Percentiles rank a stretch among this genome's conserved stretches.
Conservation (phyloP, 208 protist species). For the Crithidia brevicula region DNA sequence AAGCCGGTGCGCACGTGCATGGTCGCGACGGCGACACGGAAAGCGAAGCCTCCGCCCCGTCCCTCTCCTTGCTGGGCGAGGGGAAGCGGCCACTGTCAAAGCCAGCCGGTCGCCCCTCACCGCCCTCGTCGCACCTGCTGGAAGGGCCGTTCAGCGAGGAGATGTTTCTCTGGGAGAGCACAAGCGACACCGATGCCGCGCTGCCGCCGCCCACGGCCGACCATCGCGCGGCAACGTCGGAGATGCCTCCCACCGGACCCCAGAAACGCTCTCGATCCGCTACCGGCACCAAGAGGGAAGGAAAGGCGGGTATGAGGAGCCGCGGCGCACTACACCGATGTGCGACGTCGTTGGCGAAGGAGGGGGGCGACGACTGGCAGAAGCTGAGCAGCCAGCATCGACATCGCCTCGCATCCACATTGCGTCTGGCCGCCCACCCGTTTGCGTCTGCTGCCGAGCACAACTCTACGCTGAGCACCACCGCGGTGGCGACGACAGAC, state of each 20-base stretch:
- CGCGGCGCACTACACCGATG: no score
- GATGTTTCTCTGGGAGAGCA: constrained; percentile 7
- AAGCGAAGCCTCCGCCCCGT: background rate
- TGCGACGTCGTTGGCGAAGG: background rate
- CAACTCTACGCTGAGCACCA: background rate
- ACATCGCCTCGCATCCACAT: constrained; percentile 6
- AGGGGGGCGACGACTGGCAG: constrained; percentile 9
- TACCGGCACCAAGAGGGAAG: background rate
- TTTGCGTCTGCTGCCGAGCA: background rate
- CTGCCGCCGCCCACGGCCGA: no score
- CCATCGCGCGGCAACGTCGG: no score
- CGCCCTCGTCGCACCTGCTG: background rate
- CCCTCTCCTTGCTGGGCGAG: background rate
- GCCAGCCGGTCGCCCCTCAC: no score
- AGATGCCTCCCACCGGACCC: background rate
- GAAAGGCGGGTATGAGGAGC: background rate
- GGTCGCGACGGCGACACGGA: background rate
- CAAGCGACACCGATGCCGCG: background rate
- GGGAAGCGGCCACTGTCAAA: background rate
- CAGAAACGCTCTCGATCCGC: background rate
- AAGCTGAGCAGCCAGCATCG: constrained; percentile 19
- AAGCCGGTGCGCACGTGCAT: no score
- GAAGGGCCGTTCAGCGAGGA: constrained; percentile 3
- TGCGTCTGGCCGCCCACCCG: background rate
- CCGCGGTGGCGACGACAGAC: background rate